A percentile compares a stretch with the other conserved stretches of the same genome.
phyloP scores from a whole-genome alignment of 352 stramenopile genomes.

The Pythium angustatum region DNA sequence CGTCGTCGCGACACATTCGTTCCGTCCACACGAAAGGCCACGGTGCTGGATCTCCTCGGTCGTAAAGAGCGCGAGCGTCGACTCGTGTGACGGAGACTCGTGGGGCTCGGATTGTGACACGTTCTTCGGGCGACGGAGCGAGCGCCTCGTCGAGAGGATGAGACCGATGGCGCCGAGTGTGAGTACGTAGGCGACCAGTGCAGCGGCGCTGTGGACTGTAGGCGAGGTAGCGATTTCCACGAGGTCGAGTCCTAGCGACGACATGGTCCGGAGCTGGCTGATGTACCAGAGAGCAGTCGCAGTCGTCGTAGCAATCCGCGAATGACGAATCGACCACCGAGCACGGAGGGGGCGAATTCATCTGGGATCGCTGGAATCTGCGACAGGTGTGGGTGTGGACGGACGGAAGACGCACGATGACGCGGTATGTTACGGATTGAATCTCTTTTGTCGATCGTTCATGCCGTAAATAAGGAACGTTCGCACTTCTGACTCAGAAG shows the following conservation, averaged over 20 bases:
- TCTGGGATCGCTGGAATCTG: background rate
- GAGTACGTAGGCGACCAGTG: background rate
- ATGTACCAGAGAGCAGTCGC: no score
- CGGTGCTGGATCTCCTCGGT: conserved; percentile 7
- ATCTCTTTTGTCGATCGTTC: background rate
- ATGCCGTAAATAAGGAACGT: no score
- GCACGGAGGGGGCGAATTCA: background rate
- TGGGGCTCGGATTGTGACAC: no score
- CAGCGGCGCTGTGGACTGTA: no score
- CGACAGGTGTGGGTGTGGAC: background rate
- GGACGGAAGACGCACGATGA: background rate
- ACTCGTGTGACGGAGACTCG: no score
- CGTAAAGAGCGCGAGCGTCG: background rate
- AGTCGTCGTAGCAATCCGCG: no score
- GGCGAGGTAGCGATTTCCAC: no score
- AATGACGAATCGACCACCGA: no score
- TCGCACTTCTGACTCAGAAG: no score
- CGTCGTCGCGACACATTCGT: background rate
- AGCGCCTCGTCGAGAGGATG: background rate
- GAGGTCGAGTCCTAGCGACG: background rate
- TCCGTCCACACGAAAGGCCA: background rate
- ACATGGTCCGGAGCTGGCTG: background rate
- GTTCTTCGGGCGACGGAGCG: no score
- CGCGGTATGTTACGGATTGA: background rate
- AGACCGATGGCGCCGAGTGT: background rate